These are phyloP conservation scores for Mycena filopes DNA, from an alignment of 768 basidiomycete species.

Conservation along the genomic window DNA sequence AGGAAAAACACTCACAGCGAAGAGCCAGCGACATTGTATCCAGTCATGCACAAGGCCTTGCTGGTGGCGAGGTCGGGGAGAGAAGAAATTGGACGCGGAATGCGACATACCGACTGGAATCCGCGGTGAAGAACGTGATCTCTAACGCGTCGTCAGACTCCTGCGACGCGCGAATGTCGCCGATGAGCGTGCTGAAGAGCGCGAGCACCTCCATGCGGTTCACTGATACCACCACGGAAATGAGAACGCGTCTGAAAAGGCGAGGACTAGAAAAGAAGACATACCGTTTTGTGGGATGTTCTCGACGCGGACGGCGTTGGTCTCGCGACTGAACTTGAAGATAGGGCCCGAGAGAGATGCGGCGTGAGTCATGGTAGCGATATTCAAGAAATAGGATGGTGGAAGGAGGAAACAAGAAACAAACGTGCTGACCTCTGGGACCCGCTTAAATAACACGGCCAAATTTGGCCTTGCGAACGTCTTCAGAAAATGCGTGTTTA, in stretches of 20 bases:
- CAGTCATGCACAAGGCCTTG: constrained; percentile 75
- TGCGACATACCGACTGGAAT: constrained; percentile 59
- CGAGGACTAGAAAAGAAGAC: constrained; percentile 8
- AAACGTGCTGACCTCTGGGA: neutral
- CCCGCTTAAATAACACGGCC: neutral
- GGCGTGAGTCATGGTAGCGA: constrained; percentile 30
- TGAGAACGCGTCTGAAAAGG: neutral
- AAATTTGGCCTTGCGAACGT: neutral
- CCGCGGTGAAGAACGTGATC: constrained; percentile 63
- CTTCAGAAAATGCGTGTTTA: neutral
- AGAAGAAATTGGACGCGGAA: neutral
- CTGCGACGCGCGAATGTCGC: constrained; percentile 61
- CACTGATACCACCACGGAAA: constrained; percentile 41
- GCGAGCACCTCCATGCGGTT: constrained; percentile 60
- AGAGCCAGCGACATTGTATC: constrained; percentile 64
- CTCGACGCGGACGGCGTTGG: constrained; percentile 60
- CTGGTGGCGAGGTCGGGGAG: constrained; percentile 44
- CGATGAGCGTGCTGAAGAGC: constrained; percentile 68
- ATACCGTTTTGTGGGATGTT: constrained; percentile 56
- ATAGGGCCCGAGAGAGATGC: constrained; percentile 36
- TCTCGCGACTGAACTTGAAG: constrained; percentile 49
- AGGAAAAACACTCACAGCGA: constrained; percentile 59
- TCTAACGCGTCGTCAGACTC: constrained; percentile 57
- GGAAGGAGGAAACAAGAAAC: constrained; percentile 36
- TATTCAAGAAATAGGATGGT: constrained; percentile 33